Conservation (phyloP, 2,329 filamentous ascomycete species). For the Rhinocladiella similis region DNA sequence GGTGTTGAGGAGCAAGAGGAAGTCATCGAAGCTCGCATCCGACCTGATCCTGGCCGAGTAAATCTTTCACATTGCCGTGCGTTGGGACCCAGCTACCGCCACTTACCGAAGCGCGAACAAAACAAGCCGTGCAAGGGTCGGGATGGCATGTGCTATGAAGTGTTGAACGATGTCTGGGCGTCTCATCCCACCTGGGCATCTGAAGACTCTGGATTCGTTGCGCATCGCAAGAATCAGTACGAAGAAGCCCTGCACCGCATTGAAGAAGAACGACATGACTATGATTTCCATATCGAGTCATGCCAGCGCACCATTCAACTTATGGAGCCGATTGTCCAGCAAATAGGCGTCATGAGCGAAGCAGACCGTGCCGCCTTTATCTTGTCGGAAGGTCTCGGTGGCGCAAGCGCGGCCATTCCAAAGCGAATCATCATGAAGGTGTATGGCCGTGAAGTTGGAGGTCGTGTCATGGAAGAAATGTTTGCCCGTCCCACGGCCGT, state of each 20-base stretch:
- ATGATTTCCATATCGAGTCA: conserved; percentile 96
- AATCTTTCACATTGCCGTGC: conserved; percentile 93
- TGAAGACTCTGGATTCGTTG: conserved; percentile 95
- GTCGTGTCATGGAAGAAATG: conserved; percentile 82
- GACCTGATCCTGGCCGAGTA: conserved; percentile 75
- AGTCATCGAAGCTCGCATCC: conserved; percentile 74
- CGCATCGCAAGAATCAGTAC: conserved; percentile 92
- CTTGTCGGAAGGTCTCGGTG: conserved; percentile 80
- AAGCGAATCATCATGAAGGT: conserved; percentile 97
- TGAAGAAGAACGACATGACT: conserved; percentile 97
- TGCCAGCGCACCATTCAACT: conserved; percentile 94
- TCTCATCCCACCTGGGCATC: conserved; percentile 99
- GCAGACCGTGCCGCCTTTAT: conserved; percentile 72
- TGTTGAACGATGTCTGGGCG: conserved; percentile 97
- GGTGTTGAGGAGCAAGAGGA: conserved; percentile 75
- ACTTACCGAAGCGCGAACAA: conserved; percentile 86
- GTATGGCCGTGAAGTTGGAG: conserved; percentile 81
- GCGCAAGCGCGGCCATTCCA: conserved; percentile 94
- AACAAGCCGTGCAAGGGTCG: conserved; percentile 90
- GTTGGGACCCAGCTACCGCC: conserved; percentile 91
- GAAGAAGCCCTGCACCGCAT: conserved; percentile 95
- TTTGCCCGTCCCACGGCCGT: conserved; percentile 82
- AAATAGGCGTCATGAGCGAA: conserved; percentile 77
- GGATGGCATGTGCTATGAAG: conserved; percentile 88
- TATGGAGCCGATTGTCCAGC: conserved; percentile 88